Conservation (phyloP, 148 eudicot genomes). For the Vaccinium macrocarpon region DNA sequence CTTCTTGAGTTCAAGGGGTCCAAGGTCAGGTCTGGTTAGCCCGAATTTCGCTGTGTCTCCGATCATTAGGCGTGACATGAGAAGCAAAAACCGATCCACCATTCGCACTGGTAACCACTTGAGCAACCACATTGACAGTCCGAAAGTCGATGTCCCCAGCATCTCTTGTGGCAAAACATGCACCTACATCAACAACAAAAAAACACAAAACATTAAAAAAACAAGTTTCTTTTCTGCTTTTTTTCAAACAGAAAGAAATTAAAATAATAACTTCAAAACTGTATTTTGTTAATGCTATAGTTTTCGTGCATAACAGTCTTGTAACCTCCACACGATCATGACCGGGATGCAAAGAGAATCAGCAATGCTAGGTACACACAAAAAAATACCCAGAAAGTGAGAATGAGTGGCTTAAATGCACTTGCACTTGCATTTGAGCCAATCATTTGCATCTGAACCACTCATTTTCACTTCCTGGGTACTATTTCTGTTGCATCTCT, state of each 20-base stretch:
- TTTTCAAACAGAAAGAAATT: background rate
- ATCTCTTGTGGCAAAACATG: slow-evolving; percentile 69
- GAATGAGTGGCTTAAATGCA: no score
- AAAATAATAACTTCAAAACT: no score
- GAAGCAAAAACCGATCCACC: slow-evolving; percentile 55
- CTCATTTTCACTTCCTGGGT: no score
- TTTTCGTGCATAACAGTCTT: no score
- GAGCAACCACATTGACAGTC: slow-evolving; percentile 51
- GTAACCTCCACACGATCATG: no score
- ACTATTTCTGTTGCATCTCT: no score
- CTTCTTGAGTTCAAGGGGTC: slow-evolving; percentile 63
- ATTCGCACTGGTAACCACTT: slow-evolving; percentile 55
- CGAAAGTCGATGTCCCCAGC: slow-evolving; percentile 68
- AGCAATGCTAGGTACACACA: no score
- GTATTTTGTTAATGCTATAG: no score
- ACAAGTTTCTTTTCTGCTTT: background rate
- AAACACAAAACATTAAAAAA: background rate
- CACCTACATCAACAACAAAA: slow-evolving; percentile 41
- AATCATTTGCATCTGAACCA: no score
- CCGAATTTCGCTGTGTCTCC: slow-evolving; percentile 59
- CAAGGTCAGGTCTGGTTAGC: slow-evolving; percentile 49
- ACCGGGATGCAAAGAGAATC: no score
- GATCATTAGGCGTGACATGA: slow-evolving; percentile 49
- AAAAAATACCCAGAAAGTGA: no score
- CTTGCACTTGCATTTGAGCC: no score